Evolutionary conservation across 1,139 yeast species (phyloP), one percentile per base, ranked within the genome.

Genomic region (Blastobotrys apis): DNA sequence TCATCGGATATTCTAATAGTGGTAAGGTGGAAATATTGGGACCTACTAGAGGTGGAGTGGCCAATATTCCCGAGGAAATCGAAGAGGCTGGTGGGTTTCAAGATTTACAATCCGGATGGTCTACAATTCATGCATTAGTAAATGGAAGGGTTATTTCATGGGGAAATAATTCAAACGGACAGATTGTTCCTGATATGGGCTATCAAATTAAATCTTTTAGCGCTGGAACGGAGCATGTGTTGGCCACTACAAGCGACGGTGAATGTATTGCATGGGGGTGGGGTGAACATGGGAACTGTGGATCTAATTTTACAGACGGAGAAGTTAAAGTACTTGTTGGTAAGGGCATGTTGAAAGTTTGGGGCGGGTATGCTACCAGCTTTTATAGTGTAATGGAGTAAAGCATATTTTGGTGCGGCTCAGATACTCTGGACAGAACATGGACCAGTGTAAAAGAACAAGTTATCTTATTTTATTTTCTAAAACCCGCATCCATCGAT

Each of bases 261-360:
- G 48, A 49, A 37, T 80, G 85, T 0, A 68, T 59, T 45, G 75
- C 90, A 2, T 92, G 97, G 97, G 98, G 98, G 0, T 92, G 98
- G 98, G 97, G 97, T 21, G 98, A 92, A 60, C 98, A 92, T 60
- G 97, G 98, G 0, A 92, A 92, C 59, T 90, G 97, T 65, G 97
- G 97, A 48, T 6, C 8, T 5, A 30, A 57, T 10, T 53, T 55
- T 33, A 48, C 55, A 0, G 62, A 60, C 17, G 56, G 57, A 13
- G 56, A 31, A 53, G 57, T 29, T 61, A 62, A 41, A 6, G 21
- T 39, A 4, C 19, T 27, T 5, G 15, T 17, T n/a, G 19, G 26
- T 16, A 12, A 16, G 19, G 17, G 30, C 3, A 29, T 39, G 2
- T 21, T n/a, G 13, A 22, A 27, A 3, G 34, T 33, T 9, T 39